A percentile compares a stretch with the other conserved stretches of the same genome.
Evolutionary conservation across 2,329 filamentous ascomycete genomes (phyloP).

Genomic region (Exophiala phaeomuriformis): DNA sequence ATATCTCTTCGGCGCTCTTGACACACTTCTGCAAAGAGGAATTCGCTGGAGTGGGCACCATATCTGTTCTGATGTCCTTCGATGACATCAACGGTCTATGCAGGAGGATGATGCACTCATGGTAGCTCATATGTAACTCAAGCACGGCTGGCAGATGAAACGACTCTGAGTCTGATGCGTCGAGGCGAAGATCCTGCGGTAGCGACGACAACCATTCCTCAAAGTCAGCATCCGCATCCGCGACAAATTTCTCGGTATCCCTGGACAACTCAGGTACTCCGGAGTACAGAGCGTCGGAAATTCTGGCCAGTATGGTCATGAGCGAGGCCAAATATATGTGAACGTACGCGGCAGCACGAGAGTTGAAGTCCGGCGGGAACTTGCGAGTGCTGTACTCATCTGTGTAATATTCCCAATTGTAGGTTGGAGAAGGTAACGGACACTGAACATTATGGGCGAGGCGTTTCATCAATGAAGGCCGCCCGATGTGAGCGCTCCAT

Average conservation of each 20-base stretch:
- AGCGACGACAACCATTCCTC: conserved; percentile 4
- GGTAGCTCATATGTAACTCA: conserved; percentile 40
- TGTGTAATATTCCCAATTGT: conserved; percentile 7
- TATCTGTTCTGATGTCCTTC: not conserved
- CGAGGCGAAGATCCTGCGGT: conserved; percentile 2
- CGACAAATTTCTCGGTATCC: conserved; percentile 7
- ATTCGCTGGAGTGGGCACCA: not conserved
- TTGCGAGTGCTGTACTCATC: conserved; percentile 1
- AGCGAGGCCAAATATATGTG: conserved; percentile 9
- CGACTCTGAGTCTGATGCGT: not conserved
- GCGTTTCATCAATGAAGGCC: conserved; percentile 7
- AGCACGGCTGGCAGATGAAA: conserved; percentile 22
- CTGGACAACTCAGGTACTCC: conserved; percentile 8
- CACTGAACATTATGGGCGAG: conserved; percentile 3
- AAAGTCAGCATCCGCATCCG: conserved; percentile 4
- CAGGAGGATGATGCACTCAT: conserved; percentile 47
- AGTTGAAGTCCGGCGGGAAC: conserved; percentile 8
- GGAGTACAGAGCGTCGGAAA: conserved; percentile 9
- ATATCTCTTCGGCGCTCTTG: conserved; percentile 3
- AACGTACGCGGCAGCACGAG: conserved; percentile 4
- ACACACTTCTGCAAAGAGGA: conserved; percentile 7
- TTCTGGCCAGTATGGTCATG: conserved; percentile 5
- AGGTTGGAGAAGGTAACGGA: conserved; percentile 6
- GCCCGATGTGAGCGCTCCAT: conserved; percentile 7
- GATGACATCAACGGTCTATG: conserved; percentile 40